These are phyloP conservation scores for Emergomyces africanus DNA, from an alignment of 2,329 filamentous ascomycete species.

Conservation along the genomic window DNA sequence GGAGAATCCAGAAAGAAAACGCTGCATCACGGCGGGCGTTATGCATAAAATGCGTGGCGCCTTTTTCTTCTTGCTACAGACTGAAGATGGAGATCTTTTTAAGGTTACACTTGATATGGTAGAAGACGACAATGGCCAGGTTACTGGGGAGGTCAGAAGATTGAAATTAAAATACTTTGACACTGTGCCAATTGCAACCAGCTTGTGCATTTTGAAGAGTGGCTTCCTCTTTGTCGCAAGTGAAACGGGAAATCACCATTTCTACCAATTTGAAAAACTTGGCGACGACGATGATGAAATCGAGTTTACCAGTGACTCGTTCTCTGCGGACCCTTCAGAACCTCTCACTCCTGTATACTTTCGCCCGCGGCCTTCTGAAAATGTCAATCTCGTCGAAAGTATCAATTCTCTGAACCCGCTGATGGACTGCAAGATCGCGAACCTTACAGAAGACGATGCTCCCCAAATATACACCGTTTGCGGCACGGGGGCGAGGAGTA, in stretches of 20 bases:
- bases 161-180: conserved; percentile 98
- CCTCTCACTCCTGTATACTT: conserved; percentile 74
- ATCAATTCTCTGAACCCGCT: conserved; percentile 84
- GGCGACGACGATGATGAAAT: conserved; percentile 88
- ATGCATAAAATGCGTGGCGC: conserved; percentile 95
- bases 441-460: conserved; percentile 81
- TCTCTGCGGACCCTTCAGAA: conserved; percentile 59
- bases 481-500: conserved; percentile 76
- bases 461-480: conserved; percentile 93
- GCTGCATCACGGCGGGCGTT: conserved; percentile 77
- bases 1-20: conserved; percentile 84
- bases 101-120: conserved; percentile 90
- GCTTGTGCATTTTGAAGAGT: conserved; percentile 84
- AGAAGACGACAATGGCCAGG: conserved; percentile 63
- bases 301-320: conserved; percentile 74
- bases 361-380: conserved; percentile 63
- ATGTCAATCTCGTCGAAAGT: conserved; percentile 71
- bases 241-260: conserved; percentile 84
- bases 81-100: conserved; percentile 96
- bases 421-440: conserved; percentile 81
- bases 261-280: conserved; percentile 96
- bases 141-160: conserved; percentile 66
- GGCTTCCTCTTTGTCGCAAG: conserved; percentile 89
- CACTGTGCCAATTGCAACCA: conserved; percentile 78
- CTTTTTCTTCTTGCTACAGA: conserved; percentile 94